Conservation (phyloP, 345 rosid species). For the Hypericum androsaemum region DNA sequence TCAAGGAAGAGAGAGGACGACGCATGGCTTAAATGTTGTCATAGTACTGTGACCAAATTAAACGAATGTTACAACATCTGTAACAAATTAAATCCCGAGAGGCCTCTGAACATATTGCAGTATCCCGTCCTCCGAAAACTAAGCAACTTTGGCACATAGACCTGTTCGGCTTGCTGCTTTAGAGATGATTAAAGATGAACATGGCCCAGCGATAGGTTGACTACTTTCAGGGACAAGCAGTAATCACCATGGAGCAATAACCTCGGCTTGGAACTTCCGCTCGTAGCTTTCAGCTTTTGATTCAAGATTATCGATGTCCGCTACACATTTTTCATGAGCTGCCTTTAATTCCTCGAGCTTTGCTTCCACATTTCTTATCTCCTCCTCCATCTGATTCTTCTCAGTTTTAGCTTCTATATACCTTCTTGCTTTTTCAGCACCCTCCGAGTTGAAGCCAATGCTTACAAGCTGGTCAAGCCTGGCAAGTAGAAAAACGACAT, state of each 20-base stretch:
- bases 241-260: slow-evolving; percentile 47
- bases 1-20: no score
- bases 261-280: slow-evolving; percentile 38
- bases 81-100: no score
- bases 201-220: no score
- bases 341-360: slow-evolving; percentile 44
- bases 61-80: no score
- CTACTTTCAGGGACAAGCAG: no score
- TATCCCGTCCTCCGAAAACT: no score
- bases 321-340: slow-evolving; percentile 20
- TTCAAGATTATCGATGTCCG: slow-evolving; percentile 32
- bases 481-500: slow-evolving; percentile 47
- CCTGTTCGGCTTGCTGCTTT: no score
- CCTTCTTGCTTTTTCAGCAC: slow-evolving; percentile 36
- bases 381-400: slow-evolving; percentile 22
- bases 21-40: no score
- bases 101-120: no score
- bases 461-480: slow-evolving; percentile 32
- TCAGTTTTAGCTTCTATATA: slow-evolving; percentile 43
- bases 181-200: no score
- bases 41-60: no score
- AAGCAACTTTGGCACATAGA: no score
- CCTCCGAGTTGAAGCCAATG: slow-evolving; percentile 44
- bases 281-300: slow-evolving; percentile 40
- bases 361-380: slow-evolving; percentile 37